phyloP scores from a whole-genome alignment of 2,329 filamentous ascomycete genomes.

The Alternaria viburni region DNA sequence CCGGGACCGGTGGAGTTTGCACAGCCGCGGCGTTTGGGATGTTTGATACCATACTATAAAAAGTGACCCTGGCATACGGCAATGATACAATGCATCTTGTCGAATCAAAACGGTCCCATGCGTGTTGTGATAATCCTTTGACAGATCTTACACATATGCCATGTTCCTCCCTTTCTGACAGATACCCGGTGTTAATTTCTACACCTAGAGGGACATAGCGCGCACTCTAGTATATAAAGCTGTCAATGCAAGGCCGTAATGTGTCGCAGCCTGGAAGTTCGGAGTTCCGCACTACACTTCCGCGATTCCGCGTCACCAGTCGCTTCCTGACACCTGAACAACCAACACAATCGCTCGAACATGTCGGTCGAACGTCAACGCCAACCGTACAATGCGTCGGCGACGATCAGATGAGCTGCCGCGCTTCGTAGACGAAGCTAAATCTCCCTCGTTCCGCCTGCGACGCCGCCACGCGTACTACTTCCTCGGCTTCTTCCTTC shows the following conservation, averaged over 20 bases:
- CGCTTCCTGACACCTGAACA: background rate
- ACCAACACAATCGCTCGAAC: background rate
- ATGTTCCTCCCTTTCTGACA: background rate
- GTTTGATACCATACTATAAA: conserved; percentile 34
- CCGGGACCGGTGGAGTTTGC: conserved; percentile 28
- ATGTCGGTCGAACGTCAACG: conserved; percentile 11
- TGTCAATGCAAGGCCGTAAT: background rate
- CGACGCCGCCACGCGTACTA: conserved; percentile 40
- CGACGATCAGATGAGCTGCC: conserved; percentile 46
- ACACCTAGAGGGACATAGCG: background rate
- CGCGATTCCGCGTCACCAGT: conserved; percentile 9
- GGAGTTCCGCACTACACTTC: conserved; percentile 1
- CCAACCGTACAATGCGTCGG: conserved; percentile 37
- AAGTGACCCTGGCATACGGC: conserved; percentile 33
- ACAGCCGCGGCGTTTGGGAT: conserved; percentile 41
- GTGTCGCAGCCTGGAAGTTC: background rate
- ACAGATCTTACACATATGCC: background rate
- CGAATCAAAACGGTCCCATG: conserved; percentile 3
- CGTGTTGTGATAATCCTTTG: background rate
- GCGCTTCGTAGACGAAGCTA: conserved; percentile 29
- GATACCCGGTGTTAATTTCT: background rate
- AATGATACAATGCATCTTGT: conserved; percentile 32
- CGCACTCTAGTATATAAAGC: background rate
- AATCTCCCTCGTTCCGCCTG: conserved; percentile 23
- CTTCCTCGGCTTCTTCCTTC: conserved; percentile 31